Evolutionary conservation across 306 rosid genomes (phyloP).

Genomic region (Fragaria iinumae): DNA sequence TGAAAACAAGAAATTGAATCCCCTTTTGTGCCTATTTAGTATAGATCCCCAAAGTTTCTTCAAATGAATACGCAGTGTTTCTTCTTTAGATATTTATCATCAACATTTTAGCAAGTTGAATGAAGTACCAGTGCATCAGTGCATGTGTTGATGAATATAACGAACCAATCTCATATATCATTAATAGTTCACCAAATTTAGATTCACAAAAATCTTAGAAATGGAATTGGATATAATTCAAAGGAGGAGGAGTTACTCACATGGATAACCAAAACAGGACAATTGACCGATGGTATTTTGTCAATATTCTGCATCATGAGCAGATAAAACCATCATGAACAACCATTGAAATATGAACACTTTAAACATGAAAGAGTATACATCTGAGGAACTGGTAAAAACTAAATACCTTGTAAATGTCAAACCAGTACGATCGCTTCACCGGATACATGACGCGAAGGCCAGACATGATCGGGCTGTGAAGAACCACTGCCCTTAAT

Average conservation of each 20-base stretch:
- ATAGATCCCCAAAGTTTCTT: not conserved
- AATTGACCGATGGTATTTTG: constrained; percentile 70
- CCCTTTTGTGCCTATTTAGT: not conserved
- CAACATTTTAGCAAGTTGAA: not conserved
- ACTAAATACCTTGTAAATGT: constrained; percentile 81
- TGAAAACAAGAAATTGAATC: not conserved
- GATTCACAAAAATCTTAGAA: constrained; percentile 3
- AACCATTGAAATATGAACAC: constrained; percentile 4
- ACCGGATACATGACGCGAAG: constrained; percentile 97
- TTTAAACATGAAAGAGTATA: constrained; percentile 2
- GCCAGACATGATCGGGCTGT: constrained; percentile 92
- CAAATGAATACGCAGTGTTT: not conserved
- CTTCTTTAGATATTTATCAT: not conserved
- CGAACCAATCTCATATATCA: not conserved
- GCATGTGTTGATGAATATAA: not conserved
- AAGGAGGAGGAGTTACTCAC: constrained; percentile 51
- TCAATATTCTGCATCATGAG: constrained; percentile 79
- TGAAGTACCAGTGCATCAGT: not conserved
- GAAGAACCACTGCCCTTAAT: constrained; percentile 94
- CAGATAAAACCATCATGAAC: constrained; percentile 21
- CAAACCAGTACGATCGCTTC: constrained; percentile 92
- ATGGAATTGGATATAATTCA: not conserved
- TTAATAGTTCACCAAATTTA: not conserved
- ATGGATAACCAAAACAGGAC: constrained; percentile 93
- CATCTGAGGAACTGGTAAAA: constrained; percentile 17